These are phyloP conservation scores for Entophlyctis luteolus DNA, from an alignment of 192 early-diverging fungal species.

Conservation along the genomic window DNA sequence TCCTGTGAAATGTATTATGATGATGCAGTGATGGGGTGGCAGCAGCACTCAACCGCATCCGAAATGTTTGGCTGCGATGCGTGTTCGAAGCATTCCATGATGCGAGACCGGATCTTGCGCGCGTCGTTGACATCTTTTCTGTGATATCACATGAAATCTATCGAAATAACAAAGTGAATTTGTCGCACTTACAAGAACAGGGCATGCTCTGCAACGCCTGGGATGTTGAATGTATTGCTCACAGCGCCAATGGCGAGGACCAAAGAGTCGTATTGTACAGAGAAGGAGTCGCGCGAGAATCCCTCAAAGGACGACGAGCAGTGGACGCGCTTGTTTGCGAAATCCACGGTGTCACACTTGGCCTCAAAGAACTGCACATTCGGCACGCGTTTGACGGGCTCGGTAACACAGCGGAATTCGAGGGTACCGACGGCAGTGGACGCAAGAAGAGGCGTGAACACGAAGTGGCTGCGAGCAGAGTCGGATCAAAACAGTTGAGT, in stretches of 20 bases:
- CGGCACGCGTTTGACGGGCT: conserved; percentile 32
- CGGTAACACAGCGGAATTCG: conserved; percentile 80
- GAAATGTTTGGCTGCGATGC: conserved; percentile 67
- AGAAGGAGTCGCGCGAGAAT: conserved; percentile 23
- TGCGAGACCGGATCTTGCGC: conserved; percentile 69
- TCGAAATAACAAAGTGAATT: background rate
- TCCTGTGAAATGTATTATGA: conserved; percentile 41
- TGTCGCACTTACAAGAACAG: conserved; percentile 54
- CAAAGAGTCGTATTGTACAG: conserved; percentile 72
- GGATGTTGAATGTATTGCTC: conserved; percentile 79
- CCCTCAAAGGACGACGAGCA: conserved; percentile 10
- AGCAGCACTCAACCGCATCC: conserved; percentile 15
- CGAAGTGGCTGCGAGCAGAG: too few species aligned
- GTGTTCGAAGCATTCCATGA: conserved; percentile 66
- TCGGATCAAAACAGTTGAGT: too few species aligned
- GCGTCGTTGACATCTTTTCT: conserved; percentile 80
- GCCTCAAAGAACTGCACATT: conserved; percentile 63
- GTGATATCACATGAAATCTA: background rate
- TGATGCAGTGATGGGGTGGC: background rate
- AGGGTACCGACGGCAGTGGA: conserved; percentile 69
- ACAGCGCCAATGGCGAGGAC: conserved; percentile 78
- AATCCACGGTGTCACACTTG: conserved; percentile 49
- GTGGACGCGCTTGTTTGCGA: conserved; percentile 33
- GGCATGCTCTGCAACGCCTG: conserved; percentile 78
- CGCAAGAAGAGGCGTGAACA: conserved; percentile 80